Evolutionary conservation across 2,329 filamentous ascomycete genomes (phyloP).

Genomic region (Talaromyces islandicus): DNA sequence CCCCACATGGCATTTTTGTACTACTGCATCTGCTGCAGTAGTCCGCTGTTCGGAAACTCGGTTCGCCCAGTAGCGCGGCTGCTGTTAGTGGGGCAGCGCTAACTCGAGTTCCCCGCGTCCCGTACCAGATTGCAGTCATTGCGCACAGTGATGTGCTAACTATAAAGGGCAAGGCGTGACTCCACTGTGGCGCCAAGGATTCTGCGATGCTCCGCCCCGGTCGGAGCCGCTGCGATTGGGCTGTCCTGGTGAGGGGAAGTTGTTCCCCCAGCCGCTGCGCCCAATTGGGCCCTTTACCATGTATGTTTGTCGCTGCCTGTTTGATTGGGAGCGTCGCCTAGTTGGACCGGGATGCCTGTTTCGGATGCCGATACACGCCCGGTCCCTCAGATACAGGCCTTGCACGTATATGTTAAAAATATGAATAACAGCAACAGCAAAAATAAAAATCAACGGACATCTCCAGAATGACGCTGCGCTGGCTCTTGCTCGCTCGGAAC

Average conservation of each 20-base stretch:
- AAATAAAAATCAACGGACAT: no score
- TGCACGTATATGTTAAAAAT: no score
- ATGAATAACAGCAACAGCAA: no score
- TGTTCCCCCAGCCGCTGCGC: background rate
- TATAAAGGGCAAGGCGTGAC: background rate
- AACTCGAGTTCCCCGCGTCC: background rate
- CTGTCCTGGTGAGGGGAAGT: background rate
- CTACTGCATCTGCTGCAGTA: no score
- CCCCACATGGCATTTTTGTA: background rate
- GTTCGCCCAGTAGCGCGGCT: background rate
- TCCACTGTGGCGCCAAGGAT: no score
- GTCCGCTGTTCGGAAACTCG: background rate
- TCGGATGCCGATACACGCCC: background rate
- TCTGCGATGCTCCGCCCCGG: no score
- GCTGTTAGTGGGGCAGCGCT: background rate
- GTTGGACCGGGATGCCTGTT: background rate
- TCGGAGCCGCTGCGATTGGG: background rate
- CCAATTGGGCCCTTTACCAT: background rate
- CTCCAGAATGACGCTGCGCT: no score
- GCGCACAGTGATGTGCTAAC: background rate
- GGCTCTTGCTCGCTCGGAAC: no score
- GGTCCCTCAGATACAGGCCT: no score
- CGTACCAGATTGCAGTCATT: background rate
- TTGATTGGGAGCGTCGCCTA: background rate
- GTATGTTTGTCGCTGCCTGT: background rate